phyloP scores from a whole-genome alignment of 2,329 filamentous ascomycete genomes.

The Myrmaecium sp. region DNA sequence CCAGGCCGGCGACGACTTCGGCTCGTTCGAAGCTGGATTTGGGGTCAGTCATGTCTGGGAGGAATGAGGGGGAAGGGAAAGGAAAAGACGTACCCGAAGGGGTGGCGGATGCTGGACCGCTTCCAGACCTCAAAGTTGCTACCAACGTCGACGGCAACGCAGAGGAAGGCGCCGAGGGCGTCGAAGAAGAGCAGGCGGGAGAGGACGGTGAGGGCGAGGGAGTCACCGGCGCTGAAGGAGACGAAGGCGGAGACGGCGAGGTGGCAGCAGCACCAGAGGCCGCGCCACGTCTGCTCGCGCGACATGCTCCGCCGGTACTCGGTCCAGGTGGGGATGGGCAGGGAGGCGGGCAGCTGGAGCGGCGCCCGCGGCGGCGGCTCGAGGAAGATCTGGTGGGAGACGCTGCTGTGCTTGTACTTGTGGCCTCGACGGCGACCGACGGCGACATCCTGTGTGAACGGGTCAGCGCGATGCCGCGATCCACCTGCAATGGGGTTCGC shows the following conservation, averaged over 20 bases:
- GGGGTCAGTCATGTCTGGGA: neutral
- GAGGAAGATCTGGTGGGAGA: slow-evolving; percentile 93
- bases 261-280: slow-evolving; percentile 85
- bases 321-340: slow-evolving; percentile 75
- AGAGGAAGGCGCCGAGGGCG: slow-evolving; percentile 78
- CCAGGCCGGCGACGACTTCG: slow-evolving; percentile 88
- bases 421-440: slow-evolving; percentile 86
- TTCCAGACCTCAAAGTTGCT: slow-evolving; percentile 98
- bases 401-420: slow-evolving; percentile 93
- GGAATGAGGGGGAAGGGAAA: neutral
- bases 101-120: slow-evolving; percentile 77
- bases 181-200: slow-evolving; percentile 93
- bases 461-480: too few species aligned
- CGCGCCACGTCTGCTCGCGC: slow-evolving; percentile 62
- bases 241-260: slow-evolving; percentile 68
- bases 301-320: slow-evolving; percentile 89
- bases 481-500: too few species aligned
- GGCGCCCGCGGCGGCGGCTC: slow-evolving; percentile 76
- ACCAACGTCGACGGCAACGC: slow-evolving; percentile 80
- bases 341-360: slow-evolving; percentile 73
- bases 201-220: slow-evolving; percentile 76
- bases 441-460: too few species aligned
- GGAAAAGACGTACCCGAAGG: slow-evolving; percentile 43
- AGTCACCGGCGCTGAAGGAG: slow-evolving; percentile 71
- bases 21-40: slow-evolving; percentile 56